A percentile compares a stretch with the other conserved stretches of the same genome.
Conservation (phyloP, 2,329 filamentous ascomycete genomes). For the Alternaria viburni region DNA sequence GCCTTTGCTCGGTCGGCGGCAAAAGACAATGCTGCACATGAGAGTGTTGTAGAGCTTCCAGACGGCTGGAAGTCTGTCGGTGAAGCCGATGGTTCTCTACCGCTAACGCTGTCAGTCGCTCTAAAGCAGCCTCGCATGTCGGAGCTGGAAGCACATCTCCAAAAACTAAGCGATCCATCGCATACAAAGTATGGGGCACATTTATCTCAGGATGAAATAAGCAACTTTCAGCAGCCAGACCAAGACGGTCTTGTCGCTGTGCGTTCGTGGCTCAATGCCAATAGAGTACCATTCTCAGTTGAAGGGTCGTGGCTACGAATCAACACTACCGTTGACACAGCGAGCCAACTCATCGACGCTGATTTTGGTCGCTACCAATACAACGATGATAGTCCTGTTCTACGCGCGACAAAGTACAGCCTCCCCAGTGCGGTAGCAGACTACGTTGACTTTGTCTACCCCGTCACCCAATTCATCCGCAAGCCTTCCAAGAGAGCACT, state of each 20-base stretch:
- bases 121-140: background rate
- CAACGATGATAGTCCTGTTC: background rate
- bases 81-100: background rate
- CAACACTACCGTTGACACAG: background rate
- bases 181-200: background rate
- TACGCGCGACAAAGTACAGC: background rate
- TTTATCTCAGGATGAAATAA: background rate
- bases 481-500: background rate
- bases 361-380: background rate
- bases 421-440: background rate
- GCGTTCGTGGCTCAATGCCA: background rate
- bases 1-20: background rate
- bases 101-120: background rate
- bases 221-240: background rate
- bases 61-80: background rate
- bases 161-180: background rate
- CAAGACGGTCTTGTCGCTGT: background rate
- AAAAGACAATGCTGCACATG: background rate
- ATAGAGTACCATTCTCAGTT: background rate
- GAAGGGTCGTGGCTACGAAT: background rate
- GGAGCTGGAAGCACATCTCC: background rate
- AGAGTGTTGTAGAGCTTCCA: background rate
- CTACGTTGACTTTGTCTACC: background rate
- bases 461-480: background rate
- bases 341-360: background rate